phyloP scores from a whole-genome alignment of 2,329 filamentous ascomycete species.

The Peltaster fructicola region DNA sequence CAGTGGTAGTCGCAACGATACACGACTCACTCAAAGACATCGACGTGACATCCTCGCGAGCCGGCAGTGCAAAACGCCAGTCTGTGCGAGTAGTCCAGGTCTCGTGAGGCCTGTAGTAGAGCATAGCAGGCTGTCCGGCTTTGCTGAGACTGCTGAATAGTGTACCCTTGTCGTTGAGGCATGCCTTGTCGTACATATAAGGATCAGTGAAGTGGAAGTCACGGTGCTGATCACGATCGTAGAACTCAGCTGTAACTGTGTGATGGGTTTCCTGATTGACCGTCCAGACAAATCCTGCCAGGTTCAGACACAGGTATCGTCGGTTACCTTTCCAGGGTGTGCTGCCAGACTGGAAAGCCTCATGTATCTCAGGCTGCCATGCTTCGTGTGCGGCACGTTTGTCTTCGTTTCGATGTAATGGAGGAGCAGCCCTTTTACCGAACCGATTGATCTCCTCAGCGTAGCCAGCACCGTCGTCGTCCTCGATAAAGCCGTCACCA shows the following conservation, averaged over 20 bases:
- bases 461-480: constrained; percentile 91
- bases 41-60: constrained; percentile 68
- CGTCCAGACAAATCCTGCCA: constrained; percentile 92
- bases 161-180: constrained; percentile 65
- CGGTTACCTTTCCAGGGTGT: constrained; percentile 92
- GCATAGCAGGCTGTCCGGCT: constrained; percentile 50
- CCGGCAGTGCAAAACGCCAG: constrained; percentile 76
- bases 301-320: constrained; percentile 81
- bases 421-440: constrained; percentile 39
- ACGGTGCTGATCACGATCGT: constrained; percentile 78
- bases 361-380: constrained; percentile 53
- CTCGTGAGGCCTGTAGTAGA: constrained; percentile 96
- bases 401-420: constrained; percentile 16
- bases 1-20: constrained; percentile 70
- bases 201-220: constrained; percentile 98
- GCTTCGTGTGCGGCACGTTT: constrained; percentile 35
- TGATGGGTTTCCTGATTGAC: constrained; percentile 79
- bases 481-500: constrained; percentile 72
- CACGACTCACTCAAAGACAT: constrained; percentile 87
- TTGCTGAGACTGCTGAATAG: constrained; percentile 65
- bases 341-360: constrained; percentile 79
- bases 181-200: constrained; percentile 90
- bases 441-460: constrained; percentile 44
- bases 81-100: constrained; percentile 85
- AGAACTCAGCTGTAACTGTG: constrained; percentile 93